These are phyloP conservation scores for Ganoderma leucocontextum DNA, from an alignment of 1,284 basidiomycete species.

Conservation along the genomic window DNA sequence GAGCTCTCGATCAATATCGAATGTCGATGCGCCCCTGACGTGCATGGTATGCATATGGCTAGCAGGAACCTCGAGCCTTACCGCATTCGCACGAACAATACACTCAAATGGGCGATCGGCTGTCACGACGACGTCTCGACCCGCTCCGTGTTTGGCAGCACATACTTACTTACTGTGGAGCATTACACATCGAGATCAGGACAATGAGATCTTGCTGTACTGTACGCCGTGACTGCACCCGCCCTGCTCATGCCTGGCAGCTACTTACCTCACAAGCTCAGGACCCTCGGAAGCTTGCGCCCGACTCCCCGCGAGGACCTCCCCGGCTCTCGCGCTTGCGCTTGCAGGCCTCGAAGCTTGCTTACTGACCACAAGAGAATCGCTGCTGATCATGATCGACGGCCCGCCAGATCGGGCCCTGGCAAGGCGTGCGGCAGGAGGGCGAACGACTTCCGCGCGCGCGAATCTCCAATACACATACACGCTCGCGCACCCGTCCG, in stretches of 20 bases:
- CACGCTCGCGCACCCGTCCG: not conserved
- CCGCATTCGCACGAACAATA: not conserved
- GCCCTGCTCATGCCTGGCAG: too few species aligned
- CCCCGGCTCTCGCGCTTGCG: not conserved
- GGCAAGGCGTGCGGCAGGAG: not conserved
- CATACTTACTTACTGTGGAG: not conserved
- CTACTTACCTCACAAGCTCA: not conserved
- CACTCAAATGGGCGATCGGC: not conserved
- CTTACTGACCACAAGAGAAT: not conserved
- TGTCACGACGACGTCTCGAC: not conserved
- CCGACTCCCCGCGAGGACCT: conserved; percentile 1
- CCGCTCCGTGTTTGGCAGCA: not conserved
- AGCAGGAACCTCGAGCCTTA: not conserved
- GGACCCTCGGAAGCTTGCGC: not conserved
- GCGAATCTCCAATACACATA: not conserved
- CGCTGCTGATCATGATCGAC: conserved; percentile 5
- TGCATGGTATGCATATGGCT: not conserved
- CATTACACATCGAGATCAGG: not conserved
- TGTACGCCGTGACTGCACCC: too few species aligned
- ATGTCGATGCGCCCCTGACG: not conserved
- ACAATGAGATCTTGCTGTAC: not conserved
- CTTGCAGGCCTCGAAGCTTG: too few species aligned
- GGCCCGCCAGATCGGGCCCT: not conserved
- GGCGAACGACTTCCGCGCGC: not conserved
- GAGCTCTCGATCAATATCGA: not conserved